Conservation (phyloP, 495 filamentous ascomycete genomes). For the Penicillium riverlandense region DNA sequence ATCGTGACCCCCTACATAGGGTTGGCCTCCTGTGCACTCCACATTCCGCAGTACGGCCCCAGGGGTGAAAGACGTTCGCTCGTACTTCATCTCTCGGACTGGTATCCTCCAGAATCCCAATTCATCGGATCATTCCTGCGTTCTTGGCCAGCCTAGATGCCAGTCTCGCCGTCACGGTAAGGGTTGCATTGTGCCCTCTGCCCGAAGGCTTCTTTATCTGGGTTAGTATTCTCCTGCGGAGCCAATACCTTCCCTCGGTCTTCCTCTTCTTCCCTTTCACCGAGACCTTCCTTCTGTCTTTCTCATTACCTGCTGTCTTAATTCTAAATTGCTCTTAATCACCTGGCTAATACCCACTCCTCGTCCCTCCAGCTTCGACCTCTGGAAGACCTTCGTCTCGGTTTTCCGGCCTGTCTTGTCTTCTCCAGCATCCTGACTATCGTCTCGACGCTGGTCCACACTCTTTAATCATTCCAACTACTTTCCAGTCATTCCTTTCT, state of each 20-base stretch:
- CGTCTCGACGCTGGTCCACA: conserved; percentile 37
- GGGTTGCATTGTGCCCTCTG: conserved; percentile 48
- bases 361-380: conserved; percentile 31
- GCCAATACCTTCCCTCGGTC: conserved; percentile 12
- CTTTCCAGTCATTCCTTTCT: conserved; percentile 48
- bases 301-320: conserved; percentile 1
- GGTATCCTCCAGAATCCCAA: conserved; percentile 31
- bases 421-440: conserved; percentile 28
- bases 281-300: conserved; percentile 6
- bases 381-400: conserved; percentile 30
- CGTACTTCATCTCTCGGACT: conserved; percentile 54
- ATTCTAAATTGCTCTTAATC: conserved; percentile 14
- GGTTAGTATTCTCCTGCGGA: conserved; percentile 36
- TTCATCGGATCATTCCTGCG: conserved; percentile 43
- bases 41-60: conserved; percentile 48
- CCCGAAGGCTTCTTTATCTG: conserved; percentile 39
- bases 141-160: conserved; percentile 46
- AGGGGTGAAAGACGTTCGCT: conserved; percentile 65
- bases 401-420: conserved; percentile 31
- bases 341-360: conserved; percentile 30
- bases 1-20: conserved; percentile 40
- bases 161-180: conserved; percentile 60
- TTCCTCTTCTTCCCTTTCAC: conserved; percentile 8
- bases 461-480: conserved; percentile 45
- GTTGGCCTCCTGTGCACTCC: conserved; percentile 37